Evolutionary conservation across 1,139 yeast species (phyloP).

Genomic region (Suhomyces panamericanus): DNA sequence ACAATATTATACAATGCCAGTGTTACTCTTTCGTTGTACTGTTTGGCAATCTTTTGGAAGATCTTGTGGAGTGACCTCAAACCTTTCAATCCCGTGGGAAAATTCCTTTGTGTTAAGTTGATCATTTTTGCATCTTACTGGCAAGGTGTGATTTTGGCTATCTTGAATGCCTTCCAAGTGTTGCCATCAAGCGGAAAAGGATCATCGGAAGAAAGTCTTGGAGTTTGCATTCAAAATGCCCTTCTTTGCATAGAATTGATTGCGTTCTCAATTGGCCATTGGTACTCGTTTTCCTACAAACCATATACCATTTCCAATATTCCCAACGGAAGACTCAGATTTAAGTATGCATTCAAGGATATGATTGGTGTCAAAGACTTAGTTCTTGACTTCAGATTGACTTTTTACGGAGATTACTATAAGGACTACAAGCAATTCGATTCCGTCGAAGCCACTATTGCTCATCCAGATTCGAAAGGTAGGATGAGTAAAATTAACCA

Average conservation of each 20-base stretch:
- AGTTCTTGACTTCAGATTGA: slow-evolving; percentile 66
- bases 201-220: slow-evolving; percentile 33
- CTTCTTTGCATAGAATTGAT: slow-evolving; percentile 81
- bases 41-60: slow-evolving; percentile 90
- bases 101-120: slow-evolving; percentile 87
- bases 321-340: slow-evolving; percentile 68
- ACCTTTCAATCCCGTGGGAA: slow-evolving; percentile 87
- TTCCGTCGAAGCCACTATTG: slow-evolving; percentile 68
- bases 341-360: slow-evolving; percentile 68
- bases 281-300: slow-evolving; percentile 76
- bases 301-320: slow-evolving; percentile 64
- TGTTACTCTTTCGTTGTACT: slow-evolving; percentile 79
- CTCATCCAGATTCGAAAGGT: slow-evolving; percentile 67
- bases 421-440: slow-evolving; percentile 79
- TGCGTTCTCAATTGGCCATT: slow-evolving; percentile 84
- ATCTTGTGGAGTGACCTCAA: slow-evolving; percentile 73
- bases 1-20: slow-evolving; percentile 74
- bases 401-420: slow-evolving; percentile 72
- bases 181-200: slow-evolving; percentile 25
- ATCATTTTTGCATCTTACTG: slow-evolving; percentile 95
- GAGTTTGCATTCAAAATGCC: slow-evolving; percentile 71
- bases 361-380: slow-evolving; percentile 76
- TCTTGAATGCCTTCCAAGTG: slow-evolving; percentile 56
- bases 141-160: slow-evolving; percentile 80
- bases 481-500: slow-evolving; percentile 73